Percentiles rank a stretch among this genome's conserved stretches.
phyloP scores from a whole-genome alignment of 768 basidiomycete genomes.

The Lactifluus piperatus region DNA sequence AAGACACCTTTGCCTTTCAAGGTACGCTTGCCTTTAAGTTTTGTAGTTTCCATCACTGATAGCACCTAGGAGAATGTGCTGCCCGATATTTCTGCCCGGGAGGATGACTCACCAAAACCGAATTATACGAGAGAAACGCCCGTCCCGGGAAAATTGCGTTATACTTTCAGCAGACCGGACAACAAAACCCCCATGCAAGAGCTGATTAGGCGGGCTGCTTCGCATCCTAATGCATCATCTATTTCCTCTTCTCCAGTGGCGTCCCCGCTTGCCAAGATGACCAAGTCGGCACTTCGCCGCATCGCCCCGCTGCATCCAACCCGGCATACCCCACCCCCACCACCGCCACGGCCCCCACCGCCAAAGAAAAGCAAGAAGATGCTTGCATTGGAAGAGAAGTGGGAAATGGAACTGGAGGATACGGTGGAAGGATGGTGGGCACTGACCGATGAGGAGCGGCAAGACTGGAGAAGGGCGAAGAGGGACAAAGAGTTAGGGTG shows the following conservation, averaged over 20 bases:
- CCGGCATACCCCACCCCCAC: constrained; percentile 64
- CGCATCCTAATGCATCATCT: constrained; percentile 57
- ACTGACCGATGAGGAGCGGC: constrained; percentile 29
- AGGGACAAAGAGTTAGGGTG: constrained; percentile 50
- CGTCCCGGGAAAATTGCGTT: constrained; percentile 1
- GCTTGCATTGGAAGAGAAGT: constrained; percentile 63
- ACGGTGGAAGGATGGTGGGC: constrained; percentile 53
- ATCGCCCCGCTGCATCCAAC: constrained; percentile 76
- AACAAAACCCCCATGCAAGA: constrained; percentile 63
- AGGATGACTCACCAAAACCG: neutral
- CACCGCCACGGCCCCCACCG: constrained; percentile 58
- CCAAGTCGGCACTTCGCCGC: constrained; percentile 48
- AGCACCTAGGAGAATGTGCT: neutral
- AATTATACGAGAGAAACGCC: constrained; percentile 1
- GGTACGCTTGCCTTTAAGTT: neutral
- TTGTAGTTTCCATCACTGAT: neutral
- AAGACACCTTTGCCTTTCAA: neutral
- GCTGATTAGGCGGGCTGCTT: constrained; percentile 63
- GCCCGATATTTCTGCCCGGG: neutral
- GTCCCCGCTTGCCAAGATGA: constrained; percentile 59
- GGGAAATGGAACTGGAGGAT: constrained; percentile 74
- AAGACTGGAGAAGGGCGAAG: constrained; percentile 47
- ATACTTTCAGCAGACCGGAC: constrained; percentile 10
- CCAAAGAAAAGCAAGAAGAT: constrained; percentile 77
- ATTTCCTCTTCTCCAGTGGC: constrained; percentile 33